Conservation (phyloP, 331 rosid species). For the Quercus lobata region DNA sequence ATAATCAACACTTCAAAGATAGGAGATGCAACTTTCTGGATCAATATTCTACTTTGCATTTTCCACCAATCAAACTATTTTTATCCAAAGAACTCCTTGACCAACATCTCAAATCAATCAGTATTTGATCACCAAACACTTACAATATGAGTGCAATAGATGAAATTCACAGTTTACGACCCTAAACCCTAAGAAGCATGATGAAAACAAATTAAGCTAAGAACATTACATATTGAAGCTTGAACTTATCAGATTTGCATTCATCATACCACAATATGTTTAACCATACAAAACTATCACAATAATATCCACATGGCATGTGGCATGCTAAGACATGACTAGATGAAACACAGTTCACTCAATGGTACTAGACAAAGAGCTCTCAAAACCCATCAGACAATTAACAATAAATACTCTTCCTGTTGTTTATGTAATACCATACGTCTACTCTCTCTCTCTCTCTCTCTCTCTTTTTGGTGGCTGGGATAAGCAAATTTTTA, state of each 20-base stretch:
- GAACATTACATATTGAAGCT: background rate
- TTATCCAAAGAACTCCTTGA: background rate
- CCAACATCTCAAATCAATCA: background rate
- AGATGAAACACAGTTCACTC: background rate
- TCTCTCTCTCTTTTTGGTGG: background rate
- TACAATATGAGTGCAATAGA: background rate
- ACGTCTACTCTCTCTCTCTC: background rate
- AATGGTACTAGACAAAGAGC: background rate
- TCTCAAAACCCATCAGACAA: background rate
- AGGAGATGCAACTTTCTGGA: background rate
- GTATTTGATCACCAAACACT: too few relatives aligned
- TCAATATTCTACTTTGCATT: background rate
- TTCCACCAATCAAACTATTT: background rate
- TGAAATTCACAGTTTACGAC: background rate
- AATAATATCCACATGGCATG: background rate
- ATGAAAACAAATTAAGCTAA: background rate
- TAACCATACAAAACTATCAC: background rate
- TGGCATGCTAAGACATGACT: background rate
- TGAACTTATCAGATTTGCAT: background rate
- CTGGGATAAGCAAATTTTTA: background rate
- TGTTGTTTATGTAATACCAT: background rate
- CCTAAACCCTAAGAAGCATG: background rate
- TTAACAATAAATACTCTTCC: background rate
- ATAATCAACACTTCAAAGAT: background rate
- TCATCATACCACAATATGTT: background rate